Percentiles rank a stretch among this genome's conserved stretches.
Conservation (phyloP, 1,139 yeast species). For the Waltiozyma sp. region DNA sequence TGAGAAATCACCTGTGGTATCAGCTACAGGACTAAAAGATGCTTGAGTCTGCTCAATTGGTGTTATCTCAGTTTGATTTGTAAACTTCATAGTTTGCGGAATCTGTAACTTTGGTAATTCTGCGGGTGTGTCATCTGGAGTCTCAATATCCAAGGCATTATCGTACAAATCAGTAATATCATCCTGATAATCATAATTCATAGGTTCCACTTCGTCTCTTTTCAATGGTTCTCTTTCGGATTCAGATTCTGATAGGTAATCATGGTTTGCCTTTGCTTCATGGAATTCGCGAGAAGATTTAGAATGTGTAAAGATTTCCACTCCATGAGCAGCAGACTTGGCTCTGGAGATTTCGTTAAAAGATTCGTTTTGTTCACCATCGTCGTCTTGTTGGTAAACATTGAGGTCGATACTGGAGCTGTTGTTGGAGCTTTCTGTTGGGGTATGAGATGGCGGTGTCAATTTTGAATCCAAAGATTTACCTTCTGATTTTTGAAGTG, state of each 20-base stretch:
- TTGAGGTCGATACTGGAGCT: not conserved
- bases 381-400: not conserved
- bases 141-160: slow-evolving; percentile 13
- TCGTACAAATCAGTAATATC: slow-evolving; percentile 15
- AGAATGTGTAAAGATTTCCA: slow-evolving; percentile 15
- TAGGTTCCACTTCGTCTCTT: slow-evolving; percentile 8
- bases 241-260: slow-evolving; percentile 4
- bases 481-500: not conserved
- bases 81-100: not conserved
- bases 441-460: not conserved
- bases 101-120: not conserved
- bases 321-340: slow-evolving; percentile 6
- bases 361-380: not conserved
- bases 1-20: not conserved
- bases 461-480: not conserved
- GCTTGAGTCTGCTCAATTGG: not conserved
- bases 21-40: not conserved
- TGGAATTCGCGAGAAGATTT: not conserved
- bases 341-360: not conserved
- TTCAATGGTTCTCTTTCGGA: slow-evolving; percentile 3
- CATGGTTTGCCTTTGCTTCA: slow-evolving; percentile 9
- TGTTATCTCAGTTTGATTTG: not conserved
- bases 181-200: slow-evolving; percentile 6
- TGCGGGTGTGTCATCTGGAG: slow-evolving; percentile 6
- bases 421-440: not conserved